These are phyloP conservation scores for Tricladium varicosporioides DNA, from an alignment of 2,329 filamentous ascomycete species.

Conservation along the genomic window DNA sequence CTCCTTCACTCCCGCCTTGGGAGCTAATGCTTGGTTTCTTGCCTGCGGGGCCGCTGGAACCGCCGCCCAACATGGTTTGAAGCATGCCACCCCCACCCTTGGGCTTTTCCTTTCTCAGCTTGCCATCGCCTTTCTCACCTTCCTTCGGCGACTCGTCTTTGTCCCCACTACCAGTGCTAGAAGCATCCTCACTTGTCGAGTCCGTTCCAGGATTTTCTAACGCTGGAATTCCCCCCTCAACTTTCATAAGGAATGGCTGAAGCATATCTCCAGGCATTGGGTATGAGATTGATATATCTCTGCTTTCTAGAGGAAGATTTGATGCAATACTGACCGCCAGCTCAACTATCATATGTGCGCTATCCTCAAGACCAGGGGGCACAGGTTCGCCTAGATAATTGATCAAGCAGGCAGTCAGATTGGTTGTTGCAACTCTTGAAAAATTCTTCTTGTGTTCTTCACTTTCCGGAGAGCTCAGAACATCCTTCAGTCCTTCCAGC, in stretches of 20 bases:
- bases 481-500: slow-evolving; percentile 78
- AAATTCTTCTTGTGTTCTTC: slow-evolving; percentile 66
- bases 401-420: slow-evolving; percentile 67
- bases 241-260: slow-evolving; percentile 75
- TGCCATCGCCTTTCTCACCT: slow-evolving; percentile 28
- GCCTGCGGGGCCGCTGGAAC: slow-evolving; percentile 5
- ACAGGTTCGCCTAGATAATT: slow-evolving; percentile 74
- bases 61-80: slow-evolving; percentile 30
- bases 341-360: slow-evolving; percentile 89
- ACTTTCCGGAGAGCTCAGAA: slow-evolving; percentile 64
- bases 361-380: slow-evolving; percentile 79
- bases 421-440: slow-evolving; percentile 66
- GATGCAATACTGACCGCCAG: slow-evolving; percentile 81
- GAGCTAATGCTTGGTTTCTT: slow-evolving; percentile 12
- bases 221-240: slow-evolving; percentile 66
- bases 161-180: slow-evolving; percentile 30
- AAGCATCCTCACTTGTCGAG: slow-evolving; percentile 27
- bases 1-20: slow-evolving; percentile 10
- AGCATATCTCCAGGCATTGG: slow-evolving; percentile 74
- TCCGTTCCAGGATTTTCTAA: slow-evolving; percentile 44
- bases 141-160: slow-evolving; percentile 32
- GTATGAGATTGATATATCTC: slow-evolving; percentile 86
- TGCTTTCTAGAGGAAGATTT: slow-evolving; percentile 85
- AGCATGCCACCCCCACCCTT: slow-evolving; percentile 37
- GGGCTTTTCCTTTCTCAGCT: slow-evolving; percentile 30